Base-by-base conservation (phyloP, 2,329 filamentous ascomycete genomes). In the Phialemoniopsis sp. region DNA sequence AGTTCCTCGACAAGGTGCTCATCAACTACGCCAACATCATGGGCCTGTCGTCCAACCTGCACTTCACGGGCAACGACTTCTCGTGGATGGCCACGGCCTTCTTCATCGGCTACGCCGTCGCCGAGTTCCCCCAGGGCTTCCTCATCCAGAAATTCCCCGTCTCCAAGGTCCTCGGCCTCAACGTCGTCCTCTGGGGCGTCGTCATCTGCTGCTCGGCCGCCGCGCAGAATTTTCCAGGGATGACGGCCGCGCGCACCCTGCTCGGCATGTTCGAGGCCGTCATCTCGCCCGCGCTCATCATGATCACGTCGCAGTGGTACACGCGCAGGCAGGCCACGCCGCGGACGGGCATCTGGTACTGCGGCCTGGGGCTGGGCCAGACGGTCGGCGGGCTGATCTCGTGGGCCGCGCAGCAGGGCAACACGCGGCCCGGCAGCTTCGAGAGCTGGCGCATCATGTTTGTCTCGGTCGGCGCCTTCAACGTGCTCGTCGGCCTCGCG, bases 381-480 rank as follows among this genome's bases (percentile, higher is more conserved):
- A 26, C 21, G 21, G 21, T 26, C 21, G 21, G 21, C 21, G 21
- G 21, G 21, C 21, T 26, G 21, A 26, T 26, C 21, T 26, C 21
- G 6, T 26, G 21, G 21, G 21, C 21, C 21, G 21, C 21, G 6
- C 21, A 26, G 21, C 21, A 26, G 6, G 21, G 21, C 21, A n/a
- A n/a, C n/a, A 26, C 21, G 21, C 21, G 21, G 6, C 6, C 21
- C 6, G 21, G 21, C 21, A 10, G 21, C 21, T 26, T 26, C 21
- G 21, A 41, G 37, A 26, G 44, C 13, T 50, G 48, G 48, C 38
- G 39, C 32, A 54, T 56, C 36, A 49, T 59, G 4, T 60, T 57
- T 34, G 44, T 60, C 32, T 51, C 58, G 3, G 55, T 52, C 4
- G 58, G 57, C 19, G 36, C 43, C 15, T 53, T 60, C 45, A 63